phyloP scores from a whole-genome alignment of 257 asterid species.

The Solanum boliviense region DNA sequence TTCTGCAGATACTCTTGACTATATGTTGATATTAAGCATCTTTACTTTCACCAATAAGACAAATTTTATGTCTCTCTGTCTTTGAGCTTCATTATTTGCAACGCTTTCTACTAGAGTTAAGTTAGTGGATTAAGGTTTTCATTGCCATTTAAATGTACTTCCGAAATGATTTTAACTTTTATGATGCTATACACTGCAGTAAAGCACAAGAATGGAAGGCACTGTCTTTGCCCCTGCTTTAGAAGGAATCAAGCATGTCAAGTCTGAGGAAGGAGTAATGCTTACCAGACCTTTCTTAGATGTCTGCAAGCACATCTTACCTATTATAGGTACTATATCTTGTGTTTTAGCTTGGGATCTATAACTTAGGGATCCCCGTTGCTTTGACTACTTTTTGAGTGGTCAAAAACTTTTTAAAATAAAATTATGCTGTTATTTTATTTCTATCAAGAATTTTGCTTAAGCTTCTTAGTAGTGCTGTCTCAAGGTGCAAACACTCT shows the following conservation, averaged over 20 bases:
- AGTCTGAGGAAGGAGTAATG: constrained; percentile 69
- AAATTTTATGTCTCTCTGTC: not conserved
- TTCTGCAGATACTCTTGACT: not conserved
- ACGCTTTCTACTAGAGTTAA: not conserved
- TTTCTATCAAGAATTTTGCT: not conserved
- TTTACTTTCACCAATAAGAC: not conserved
- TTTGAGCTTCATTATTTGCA: not conserved
- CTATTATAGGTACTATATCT: constrained; percentile 58
- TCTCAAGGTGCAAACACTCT: not conserved
- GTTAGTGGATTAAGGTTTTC: not conserved
- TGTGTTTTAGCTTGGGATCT: not conserved
- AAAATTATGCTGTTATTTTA: not conserved
- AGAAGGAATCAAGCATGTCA: constrained; percentile 87
- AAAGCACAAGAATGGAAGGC: constrained; percentile 57
- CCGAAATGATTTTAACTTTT: not conserved
- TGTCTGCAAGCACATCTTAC: constrained; percentile 78
- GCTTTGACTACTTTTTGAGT: not conserved
- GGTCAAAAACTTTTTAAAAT: not conserved
- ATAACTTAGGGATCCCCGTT: not conserved
- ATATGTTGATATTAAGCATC: not conserved
- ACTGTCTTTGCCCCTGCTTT: constrained; percentile 76
- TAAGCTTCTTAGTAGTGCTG: not conserved
- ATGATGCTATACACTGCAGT: not conserved
- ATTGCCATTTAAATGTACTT: not conserved
- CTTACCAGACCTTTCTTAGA: constrained; percentile 89